phyloP scores from a whole-genome alignment of 495 filamentous ascomycete genomes.

The Lasiosphaeris hirsuta region DNA sequence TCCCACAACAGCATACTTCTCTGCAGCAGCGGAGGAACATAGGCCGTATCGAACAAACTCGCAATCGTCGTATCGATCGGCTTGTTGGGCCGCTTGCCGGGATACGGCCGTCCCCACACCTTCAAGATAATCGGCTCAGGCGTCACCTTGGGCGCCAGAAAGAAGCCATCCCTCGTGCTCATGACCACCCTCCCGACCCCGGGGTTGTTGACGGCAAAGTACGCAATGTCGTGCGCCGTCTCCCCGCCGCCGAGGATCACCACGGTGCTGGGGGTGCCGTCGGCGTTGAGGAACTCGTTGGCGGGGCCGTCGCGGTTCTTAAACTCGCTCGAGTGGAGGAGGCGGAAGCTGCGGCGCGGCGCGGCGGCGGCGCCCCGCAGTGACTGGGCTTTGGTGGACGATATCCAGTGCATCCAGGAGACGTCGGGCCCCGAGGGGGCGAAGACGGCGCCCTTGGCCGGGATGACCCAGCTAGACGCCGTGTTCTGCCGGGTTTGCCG shows the following conservation, averaged over 20 bases:
- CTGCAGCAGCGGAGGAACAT: slow-evolving; percentile 38
- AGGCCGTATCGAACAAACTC: slow-evolving; percentile 45
- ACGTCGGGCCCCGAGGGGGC: neutral
- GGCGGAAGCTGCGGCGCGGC: slow-evolving; percentile 5
- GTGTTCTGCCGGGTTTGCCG: no score
- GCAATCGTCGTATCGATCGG: slow-evolving; percentile 39
- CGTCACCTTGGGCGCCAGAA: slow-evolving; percentile 31
- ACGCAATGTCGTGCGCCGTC: slow-evolving; percentile 37
- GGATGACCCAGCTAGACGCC: neutral
- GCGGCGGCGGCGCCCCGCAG: neutral
- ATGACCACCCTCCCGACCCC: slow-evolving; percentile 31
- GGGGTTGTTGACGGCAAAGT: slow-evolving; percentile 33
- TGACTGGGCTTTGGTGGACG: neutral
- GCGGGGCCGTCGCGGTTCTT: slow-evolving; percentile 21
- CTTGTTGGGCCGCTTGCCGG: slow-evolving; percentile 26
- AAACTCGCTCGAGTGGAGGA: slow-evolving; percentile 37
- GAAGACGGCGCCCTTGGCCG: neutral
- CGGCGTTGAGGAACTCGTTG: slow-evolving; percentile 22
- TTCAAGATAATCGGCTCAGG: slow-evolving; percentile 15
- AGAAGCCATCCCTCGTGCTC: slow-evolving; percentile 37
- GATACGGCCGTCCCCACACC: neutral
- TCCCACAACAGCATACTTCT: slow-evolving; percentile 30
- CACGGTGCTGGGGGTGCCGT: slow-evolving; percentile 23
- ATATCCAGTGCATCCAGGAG: neutral
- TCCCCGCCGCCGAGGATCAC: slow-evolving; percentile 38